Conservation (phyloP, 2,329 filamentous ascomycete genomes). For the Colletotrichum caudatum region DNA sequence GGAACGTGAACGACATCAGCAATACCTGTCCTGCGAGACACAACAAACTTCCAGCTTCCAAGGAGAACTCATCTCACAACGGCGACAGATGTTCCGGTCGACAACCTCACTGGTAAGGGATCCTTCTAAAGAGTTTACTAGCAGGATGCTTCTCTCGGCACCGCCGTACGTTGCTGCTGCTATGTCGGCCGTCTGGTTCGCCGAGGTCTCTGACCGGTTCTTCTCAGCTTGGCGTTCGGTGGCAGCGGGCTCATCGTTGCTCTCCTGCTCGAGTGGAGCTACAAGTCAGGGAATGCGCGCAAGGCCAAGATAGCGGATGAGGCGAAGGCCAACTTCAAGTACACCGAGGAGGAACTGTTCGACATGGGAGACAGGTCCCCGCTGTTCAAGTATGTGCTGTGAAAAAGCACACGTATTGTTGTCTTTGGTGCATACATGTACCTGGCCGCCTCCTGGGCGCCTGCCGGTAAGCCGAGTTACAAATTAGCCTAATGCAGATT, state of each 20-base stretch:
- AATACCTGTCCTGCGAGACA: too few species aligned
- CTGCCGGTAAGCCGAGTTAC: too few species aligned
- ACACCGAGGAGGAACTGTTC: conserved; percentile 49
- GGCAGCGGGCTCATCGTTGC: conserved; percentile 47
- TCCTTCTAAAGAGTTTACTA: too few species aligned
- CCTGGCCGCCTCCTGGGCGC: too few species aligned
- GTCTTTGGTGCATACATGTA: not conserved
- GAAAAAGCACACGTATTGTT: not conserved
- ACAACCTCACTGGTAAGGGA: too few species aligned
- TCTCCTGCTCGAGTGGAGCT: conserved; percentile 48
- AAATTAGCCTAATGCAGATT: too few species aligned
- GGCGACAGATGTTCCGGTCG: too few species aligned
- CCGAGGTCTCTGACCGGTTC: conserved; percentile 75
- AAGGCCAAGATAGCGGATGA: conserved; percentile 46
- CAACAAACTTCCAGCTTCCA: too few species aligned
- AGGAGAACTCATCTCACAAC: too few species aligned
- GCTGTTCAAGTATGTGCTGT: conserved; percentile 40
- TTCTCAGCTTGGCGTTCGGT: conserved; percentile 52
- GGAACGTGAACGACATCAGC: too few species aligned
- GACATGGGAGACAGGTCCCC: conserved; percentile 51
- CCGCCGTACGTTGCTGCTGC: conserved; percentile 46
- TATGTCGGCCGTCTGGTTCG: conserved; percentile 70
- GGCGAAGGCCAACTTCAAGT: conserved; percentile 44
- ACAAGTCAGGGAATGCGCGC: conserved; percentile 46
- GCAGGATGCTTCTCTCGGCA: conserved; percentile 44